Evolutionary conservation across 2,329 filamentous ascomycete genomes (phyloP), one percentile per base, ranked within the genome.

Genomic region (Colletotrichum endophyticum): DNA sequence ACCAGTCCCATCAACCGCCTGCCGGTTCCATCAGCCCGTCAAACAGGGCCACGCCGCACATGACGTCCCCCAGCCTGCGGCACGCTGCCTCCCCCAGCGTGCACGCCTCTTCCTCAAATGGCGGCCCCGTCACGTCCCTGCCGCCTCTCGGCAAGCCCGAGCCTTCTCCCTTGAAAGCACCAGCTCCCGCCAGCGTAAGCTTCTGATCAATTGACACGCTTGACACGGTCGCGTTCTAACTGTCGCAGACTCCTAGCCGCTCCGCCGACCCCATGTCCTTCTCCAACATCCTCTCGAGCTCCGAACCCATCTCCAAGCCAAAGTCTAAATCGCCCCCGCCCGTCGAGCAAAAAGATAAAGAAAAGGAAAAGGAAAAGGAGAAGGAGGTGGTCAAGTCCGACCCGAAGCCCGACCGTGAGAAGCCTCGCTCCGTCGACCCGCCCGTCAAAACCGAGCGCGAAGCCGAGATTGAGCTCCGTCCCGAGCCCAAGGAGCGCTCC

Each of bases 261-360:
- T 90, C 93, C 56, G 93, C 94, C 75, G 95, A 98, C 83, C 94
- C 96, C 70, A 98, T 98, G 96, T 97, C 96, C 7, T 97, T 99
- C 82, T 97, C 95, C 79, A 98, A 96, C 83, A 98, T 99, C 76
- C 93, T 99, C 59, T 96, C 95, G 6, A 96, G 92, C 79, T 90
- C 94, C 72, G 93, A 95, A 72, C 92, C 94, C 70, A 89, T 91
- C 53, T 87, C 89, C 4, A 89, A 89, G 77, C 88, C 90, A 9
- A 89, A 87, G 79, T 75, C 71, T 15, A 77, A 75, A 44, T 77
- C 75, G 8, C 76, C 75, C 6, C 71, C 62, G 19, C 32, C 70
- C 19, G 66, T 70, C n/a, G 56, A 68, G 5, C 72, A 69, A 8
- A 69, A 44, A 7, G 75, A 53, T 6, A 69, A 56, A 6, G 75